Conservation (phyloP, 345 rosid genomes). For the Citrus mangshanensis region DNA sequence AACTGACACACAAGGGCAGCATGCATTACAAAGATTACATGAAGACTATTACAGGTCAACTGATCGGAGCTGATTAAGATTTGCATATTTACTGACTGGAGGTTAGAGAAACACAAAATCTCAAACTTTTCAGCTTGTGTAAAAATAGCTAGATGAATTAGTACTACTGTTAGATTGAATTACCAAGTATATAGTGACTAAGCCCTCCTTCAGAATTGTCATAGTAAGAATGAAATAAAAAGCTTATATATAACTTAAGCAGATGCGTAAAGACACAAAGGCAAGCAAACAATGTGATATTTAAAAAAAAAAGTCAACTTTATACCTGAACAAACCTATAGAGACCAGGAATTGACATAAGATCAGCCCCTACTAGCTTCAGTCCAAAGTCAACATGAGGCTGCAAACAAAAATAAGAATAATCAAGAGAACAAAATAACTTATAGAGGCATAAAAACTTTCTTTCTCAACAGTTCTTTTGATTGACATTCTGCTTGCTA, state of each 20-base stretch:
- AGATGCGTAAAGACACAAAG: slow-evolving; percentile 5
- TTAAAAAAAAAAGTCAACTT: not conserved
- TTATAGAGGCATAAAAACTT: not conserved
- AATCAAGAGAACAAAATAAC: slow-evolving; percentile 9
- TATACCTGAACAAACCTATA: slow-evolving; percentile 91
- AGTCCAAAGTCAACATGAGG: slow-evolving; percentile 97
- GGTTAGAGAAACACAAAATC: not conserved
- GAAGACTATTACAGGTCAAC: not conserved
- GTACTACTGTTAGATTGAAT: not conserved
- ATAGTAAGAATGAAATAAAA: not conserved
- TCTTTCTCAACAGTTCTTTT: not conserved
- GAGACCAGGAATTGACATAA: slow-evolving; percentile 96
- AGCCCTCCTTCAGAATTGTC: not conserved
- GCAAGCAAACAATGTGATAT: not conserved
- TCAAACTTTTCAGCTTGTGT: not conserved
- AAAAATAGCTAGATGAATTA: not conserved
- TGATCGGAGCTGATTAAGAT: not conserved
- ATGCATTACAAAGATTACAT: not conserved
- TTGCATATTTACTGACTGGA: not conserved
- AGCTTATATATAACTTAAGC: not conserved
- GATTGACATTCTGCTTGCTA: not conserved
- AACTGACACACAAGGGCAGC: not conserved
- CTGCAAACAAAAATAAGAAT: slow-evolving; percentile 41
- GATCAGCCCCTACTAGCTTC: slow-evolving; percentile 90
- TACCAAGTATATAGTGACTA: not conserved